phyloP scores from a whole-genome alignment of 257 asterid genomes.

The Salvia hispanica region DNA sequence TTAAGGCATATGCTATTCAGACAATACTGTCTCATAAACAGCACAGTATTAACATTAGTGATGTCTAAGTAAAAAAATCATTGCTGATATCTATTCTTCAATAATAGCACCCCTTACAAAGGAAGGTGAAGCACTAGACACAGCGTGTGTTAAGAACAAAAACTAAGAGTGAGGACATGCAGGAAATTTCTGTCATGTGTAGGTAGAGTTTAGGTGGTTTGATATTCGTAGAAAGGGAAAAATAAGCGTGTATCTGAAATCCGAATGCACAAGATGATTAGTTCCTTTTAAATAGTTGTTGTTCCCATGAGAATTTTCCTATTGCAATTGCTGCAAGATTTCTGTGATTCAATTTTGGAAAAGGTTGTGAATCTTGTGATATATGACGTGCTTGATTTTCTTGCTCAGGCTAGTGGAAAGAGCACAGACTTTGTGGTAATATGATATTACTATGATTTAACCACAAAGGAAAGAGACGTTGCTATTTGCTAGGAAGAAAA shows the following conservation, averaged over 20 bases:
- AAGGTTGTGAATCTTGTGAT: not conserved
- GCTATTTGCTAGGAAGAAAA: not conserved
- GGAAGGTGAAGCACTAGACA: not conserved
- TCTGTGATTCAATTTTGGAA: not conserved
- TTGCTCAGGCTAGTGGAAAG: slow-evolving; percentile 44
- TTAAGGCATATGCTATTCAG: not conserved
- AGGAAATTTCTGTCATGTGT: not conserved
- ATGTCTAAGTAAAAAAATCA: too few species aligned
- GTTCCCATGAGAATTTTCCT: too few species aligned
- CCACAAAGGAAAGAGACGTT: not conserved
- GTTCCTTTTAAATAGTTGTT: not conserved
- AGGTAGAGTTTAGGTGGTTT: not conserved
- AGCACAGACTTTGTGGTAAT: slow-evolving; percentile 31
- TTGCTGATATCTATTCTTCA: too few species aligned
- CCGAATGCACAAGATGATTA: not conserved
- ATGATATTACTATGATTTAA: slow-evolving; percentile 37
- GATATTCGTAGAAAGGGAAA: too few species aligned
- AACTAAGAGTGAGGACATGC: not conserved
- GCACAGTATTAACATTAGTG: slow-evolving; percentile 1
- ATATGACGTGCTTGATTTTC: slow-evolving; percentile 12
- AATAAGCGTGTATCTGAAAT: not conserved
- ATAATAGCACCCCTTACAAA: not conserved
- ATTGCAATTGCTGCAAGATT: not conserved
- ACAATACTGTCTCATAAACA: not conserved
- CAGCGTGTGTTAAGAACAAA: not conserved